These are phyloP conservation scores for Fusarium armeniacum DNA, from an alignment of 2,329 filamentous ascomycete species.

Conservation along the genomic window DNA sequence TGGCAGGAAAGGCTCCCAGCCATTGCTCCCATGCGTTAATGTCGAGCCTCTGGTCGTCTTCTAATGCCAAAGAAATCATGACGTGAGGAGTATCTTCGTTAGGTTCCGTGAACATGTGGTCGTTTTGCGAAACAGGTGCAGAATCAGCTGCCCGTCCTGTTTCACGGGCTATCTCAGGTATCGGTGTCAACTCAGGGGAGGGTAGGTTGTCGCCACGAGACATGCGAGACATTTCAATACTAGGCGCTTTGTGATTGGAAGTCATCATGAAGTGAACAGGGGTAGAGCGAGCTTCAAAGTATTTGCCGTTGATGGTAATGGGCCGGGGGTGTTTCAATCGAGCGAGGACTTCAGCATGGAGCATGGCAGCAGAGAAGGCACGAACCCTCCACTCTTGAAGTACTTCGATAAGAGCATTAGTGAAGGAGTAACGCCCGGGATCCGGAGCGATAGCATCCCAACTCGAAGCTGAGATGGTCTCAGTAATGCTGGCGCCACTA, in stretches of 20 bases:
- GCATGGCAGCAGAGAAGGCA: conserved; percentile 71
- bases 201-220: conserved; percentile 46
- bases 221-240: conserved; percentile 66
- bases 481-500: conserved; percentile 70
- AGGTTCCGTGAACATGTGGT: conserved; percentile 59
- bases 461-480: conserved; percentile 73
- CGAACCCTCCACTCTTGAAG: conserved; percentile 69
- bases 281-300: conserved; percentile 70
- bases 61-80: conserved; percentile 71
- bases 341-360: conserved; percentile 72
- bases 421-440: conserved; percentile 72
- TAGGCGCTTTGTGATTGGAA: conserved; percentile 69
- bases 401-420: conserved; percentile 70
- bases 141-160: conserved; percentile 49
- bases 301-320: conserved; percentile 69
- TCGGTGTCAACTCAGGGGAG: conserved; percentile 41
- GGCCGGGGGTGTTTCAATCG: conserved; percentile 71
- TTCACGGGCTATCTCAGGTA: conserved; percentile 39
- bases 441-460: conserved; percentile 73
- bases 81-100: conserved; percentile 71
- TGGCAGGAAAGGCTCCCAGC: conserved; percentile 67
- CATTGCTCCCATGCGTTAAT: conserved; percentile 72
- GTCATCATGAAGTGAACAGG: conserved; percentile 76
- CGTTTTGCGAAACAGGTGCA: conserved; percentile 41
- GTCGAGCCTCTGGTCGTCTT: conserved; percentile 69